Percentiles rank a stretch among this genome's conserved stretches.
These are phyloP conservation scores for Eucalyptus curtisii DNA, from an alignment of 345 rosid species.

Conservation along the genomic window DNA sequence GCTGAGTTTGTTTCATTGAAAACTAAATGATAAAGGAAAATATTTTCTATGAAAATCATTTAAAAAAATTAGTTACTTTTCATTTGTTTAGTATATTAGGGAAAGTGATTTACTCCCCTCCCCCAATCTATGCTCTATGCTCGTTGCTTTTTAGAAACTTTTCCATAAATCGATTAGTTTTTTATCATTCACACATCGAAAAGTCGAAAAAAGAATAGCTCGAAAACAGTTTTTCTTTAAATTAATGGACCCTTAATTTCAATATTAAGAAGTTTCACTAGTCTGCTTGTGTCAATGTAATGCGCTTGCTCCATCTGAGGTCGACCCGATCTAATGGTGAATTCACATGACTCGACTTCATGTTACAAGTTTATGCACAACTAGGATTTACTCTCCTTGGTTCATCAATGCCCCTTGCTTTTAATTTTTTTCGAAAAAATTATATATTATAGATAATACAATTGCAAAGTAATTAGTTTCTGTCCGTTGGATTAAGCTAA, in stretches of 20 bases:
- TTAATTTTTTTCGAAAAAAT: no score
- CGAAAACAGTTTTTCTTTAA: background rate
- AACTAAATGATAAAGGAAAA: background rate
- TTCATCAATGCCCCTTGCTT: background rate
- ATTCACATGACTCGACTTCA: background rate
- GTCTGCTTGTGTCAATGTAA: no score
- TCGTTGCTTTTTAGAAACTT: background rate
- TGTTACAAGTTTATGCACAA: background rate
- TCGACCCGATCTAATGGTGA: background rate
- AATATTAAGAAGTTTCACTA: no score
- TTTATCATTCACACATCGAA: background rate
- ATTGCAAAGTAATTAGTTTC: background rate
- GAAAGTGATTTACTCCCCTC: background rate
- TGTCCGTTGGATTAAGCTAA: background rate
- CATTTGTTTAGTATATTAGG: background rate
- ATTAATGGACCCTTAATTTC: background rate
- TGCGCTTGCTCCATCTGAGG: background rate
- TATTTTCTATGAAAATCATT: background rate
- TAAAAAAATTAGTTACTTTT: background rate
- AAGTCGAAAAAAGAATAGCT: background rate
- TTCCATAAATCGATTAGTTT: background rate
- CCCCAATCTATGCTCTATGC: background rate
- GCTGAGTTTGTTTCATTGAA: background rate
- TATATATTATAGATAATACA: no score
- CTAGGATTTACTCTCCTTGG: background rate